These are phyloP conservation scores for Nothophoma quercina DNA, from an alignment of 2,329 filamentous ascomycete genomes.

Conservation along the genomic window DNA sequence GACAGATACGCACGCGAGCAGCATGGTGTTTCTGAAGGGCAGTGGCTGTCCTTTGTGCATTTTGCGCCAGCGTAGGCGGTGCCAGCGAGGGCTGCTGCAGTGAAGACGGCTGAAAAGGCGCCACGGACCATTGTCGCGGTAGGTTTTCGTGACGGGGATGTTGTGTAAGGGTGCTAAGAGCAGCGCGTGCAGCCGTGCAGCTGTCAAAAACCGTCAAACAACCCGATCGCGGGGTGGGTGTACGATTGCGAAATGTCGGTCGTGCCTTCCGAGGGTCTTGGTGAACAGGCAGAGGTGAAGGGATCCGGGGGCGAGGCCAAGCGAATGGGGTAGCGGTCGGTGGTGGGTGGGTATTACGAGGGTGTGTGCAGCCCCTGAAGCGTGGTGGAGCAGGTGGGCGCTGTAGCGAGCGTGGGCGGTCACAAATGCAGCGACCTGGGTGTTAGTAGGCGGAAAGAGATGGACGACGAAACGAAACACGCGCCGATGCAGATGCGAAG, in stretches of 20 bases:
- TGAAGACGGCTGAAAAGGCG: conserved; percentile 38
- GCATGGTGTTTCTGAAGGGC: conserved; percentile 66
- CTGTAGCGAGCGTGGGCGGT: conserved; percentile 16
- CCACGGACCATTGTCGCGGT: conserved; percentile 40
- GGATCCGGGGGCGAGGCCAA: conserved; percentile 7
- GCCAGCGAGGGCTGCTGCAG: conserved; percentile 36
- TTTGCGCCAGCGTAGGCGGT: conserved; percentile 42
- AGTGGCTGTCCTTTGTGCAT: conserved; percentile 62
- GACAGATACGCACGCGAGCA: conserved; percentile 47
- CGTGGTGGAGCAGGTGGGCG: conserved; percentile 6
- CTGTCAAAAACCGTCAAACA: conserved; percentile 30
- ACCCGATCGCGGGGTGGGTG: background rate
- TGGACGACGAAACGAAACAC: conserved; percentile 12
- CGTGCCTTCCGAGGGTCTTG: conserved; percentile 5
- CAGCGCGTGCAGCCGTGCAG: conserved; percentile 23
- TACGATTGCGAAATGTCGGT: background rate
- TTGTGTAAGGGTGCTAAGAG: conserved; percentile 43
- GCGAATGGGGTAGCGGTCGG: conserved; percentile 7
- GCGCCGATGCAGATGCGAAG: conserved; percentile 8
- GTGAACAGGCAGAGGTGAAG: background rate
- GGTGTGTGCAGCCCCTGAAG: conserved; percentile 13
- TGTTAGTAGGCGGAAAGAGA: conserved; percentile 5
- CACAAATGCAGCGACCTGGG: conserved; percentile 9
- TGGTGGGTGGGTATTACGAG: conserved; percentile 4
- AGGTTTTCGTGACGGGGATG: conserved; percentile 27